Evolutionary conservation across 1,284 basidiomycete species (phyloP).

Genomic region (Phylloporus sp.): DNA sequence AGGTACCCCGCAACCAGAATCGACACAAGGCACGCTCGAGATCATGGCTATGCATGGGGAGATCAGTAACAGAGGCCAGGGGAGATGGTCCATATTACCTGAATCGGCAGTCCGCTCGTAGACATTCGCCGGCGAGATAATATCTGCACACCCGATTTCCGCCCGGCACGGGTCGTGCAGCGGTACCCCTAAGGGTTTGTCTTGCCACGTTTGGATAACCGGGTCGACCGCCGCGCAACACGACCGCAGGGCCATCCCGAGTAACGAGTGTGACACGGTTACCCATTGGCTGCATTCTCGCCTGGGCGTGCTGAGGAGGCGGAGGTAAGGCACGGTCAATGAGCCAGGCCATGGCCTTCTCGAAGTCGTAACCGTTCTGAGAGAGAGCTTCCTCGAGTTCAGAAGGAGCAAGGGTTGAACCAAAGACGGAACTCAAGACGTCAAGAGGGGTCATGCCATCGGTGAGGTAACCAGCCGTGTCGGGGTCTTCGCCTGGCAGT

Average conservation of each 20-base stretch:
- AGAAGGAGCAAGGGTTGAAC: constrained; percentile 84
- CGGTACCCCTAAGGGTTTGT: constrained; percentile 57
- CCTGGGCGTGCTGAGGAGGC: constrained; percentile 51
- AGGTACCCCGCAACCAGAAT: constrained; percentile 97
- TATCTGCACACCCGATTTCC: constrained; percentile 89
- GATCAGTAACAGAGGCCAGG: constrained; percentile 21
- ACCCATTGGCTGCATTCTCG: constrained; percentile 68
- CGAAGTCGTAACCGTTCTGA: constrained; percentile 91
- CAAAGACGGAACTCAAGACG: constrained; percentile 92
- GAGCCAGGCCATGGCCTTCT: constrained; percentile 91
- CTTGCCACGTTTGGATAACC: constrained; percentile 45
- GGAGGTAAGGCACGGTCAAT: constrained; percentile 73
- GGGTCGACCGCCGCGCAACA: constrained; percentile 54
- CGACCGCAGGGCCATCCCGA: constrained; percentile 53
- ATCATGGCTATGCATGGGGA: constrained; percentile 70
- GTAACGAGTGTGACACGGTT: constrained; percentile 68
- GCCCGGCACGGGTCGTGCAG: constrained; percentile 64
- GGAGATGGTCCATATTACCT: constrained; percentile 62
- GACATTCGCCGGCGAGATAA: constrained; percentile 95
- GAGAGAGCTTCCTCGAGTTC: constrained; percentile 94
- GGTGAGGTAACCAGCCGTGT: constrained; percentile 62
- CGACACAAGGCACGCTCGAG: constrained; percentile 92
- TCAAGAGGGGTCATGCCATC: constrained; percentile 97
- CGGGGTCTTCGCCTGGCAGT: constrained; percentile 57
- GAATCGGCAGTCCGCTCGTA: constrained; percentile 96